Base-by-base conservation (phyloP, 371 early-diverging fungal species). In the Rhizomucor miehei region DNA sequence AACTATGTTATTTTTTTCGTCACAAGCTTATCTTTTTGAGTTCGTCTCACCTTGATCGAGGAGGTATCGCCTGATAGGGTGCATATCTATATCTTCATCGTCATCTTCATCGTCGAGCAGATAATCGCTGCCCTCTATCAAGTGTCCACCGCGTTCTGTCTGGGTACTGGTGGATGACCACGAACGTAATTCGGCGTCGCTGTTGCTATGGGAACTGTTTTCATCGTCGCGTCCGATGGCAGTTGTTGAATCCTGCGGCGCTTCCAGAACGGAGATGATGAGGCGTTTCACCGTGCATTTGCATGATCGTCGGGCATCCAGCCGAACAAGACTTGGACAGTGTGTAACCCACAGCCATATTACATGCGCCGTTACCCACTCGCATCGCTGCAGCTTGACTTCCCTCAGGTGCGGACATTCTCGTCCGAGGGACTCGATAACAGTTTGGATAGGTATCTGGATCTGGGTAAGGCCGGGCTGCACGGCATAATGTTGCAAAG, bases 341-440 rank as follows among this genome's bases (percentile, higher is more conserved):
- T 69, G 48, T 13, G 60, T 54, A 1, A 62, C 67, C 69, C 79
- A 76, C 39, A 63, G 40, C 67, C 75, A 73, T 13, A 84, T 69
- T 6, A 75, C 62, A 10, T 68, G 73, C 1, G 75, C 67, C 0
- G 83, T 82, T 6, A 84, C 76, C 84, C 84, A 84, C 16, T 82
- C 81, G 47, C 83, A 82, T 1, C 79, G 73, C 24, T 74, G 71
- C 44, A 85, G 64, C 49, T 65, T 72, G 44, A 87, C 55, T 37
- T 69, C 56, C 25, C 62, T 49, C 3, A 87, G 60, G 3, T 69
- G 59, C n/a, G 52, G 57, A 38, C 87, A 87, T 45, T 67, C 53
- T 40, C 63, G 48, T 6, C 79, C 79, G 20, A 85, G 52, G 0
- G 73, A 62, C 45, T 74, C 56, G 48, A 85, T 73, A 3, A 73